Percentiles rank a stretch among this genome's conserved stretches.
These are phyloP conservation scores for Dendrobium chrysotoxum DNA, from an alignment of 106 monocot species.

Conservation along the genomic window DNA sequence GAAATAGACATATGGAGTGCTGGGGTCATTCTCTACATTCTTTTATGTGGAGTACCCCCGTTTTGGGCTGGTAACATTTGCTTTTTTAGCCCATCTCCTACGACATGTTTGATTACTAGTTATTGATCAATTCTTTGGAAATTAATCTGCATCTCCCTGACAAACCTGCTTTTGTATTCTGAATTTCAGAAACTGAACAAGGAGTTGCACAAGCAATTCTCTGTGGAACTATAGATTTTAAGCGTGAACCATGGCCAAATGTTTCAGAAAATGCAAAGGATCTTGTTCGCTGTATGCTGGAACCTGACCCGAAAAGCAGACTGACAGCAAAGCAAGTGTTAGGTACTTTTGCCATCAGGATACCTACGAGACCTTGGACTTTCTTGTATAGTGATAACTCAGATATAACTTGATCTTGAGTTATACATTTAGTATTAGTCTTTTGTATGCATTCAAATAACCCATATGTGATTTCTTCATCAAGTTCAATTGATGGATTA, in stretches of 20 bases:
- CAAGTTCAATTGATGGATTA: too few species aligned
- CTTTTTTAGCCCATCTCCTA: background rate
- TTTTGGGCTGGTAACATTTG: slow-evolving; percentile 21
- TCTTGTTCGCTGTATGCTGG: slow-evolving; percentile 50
- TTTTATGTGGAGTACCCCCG: slow-evolving; percentile 28
- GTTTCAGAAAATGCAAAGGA: slow-evolving; percentile 58
- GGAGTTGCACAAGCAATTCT: slow-evolving; percentile 48
- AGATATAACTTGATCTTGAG: too few species aligned
- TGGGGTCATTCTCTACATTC: slow-evolving; percentile 28
- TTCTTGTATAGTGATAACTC: too few species aligned
- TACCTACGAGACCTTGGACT: too few species aligned
- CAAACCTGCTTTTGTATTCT: slow-evolving; percentile 3
- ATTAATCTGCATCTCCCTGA: background rate
- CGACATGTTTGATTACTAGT: background rate
- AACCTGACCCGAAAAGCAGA: slow-evolving; percentile 33
- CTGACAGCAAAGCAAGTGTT: slow-evolving; percentile 52
- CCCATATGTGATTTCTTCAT: too few species aligned
- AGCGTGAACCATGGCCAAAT: slow-evolving; percentile 57
- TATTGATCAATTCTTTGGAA: background rate
- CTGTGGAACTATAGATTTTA: slow-evolving; percentile 28
- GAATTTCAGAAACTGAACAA: slow-evolving; percentile 37
- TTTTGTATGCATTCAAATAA: too few species aligned
- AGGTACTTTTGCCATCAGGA: slow-evolving; percentile 15
- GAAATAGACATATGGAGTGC: slow-evolving; percentile 29
- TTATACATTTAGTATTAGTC: too few species aligned